Base-by-base conservation (phyloP, 441 rosid species). In the Gossypium aridum region DNA sequence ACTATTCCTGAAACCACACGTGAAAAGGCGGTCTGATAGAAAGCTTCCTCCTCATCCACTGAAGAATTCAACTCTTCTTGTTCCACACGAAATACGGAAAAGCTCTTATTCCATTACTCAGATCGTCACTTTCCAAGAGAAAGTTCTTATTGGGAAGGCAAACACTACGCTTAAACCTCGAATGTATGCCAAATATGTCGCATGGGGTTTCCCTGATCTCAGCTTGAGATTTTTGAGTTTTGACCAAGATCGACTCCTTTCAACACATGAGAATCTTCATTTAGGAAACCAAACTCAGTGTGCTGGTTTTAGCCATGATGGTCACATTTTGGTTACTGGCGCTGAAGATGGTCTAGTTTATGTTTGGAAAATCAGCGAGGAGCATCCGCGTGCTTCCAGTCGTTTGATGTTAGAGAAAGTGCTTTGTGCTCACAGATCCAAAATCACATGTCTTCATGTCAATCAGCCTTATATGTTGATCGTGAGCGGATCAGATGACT, bases 131-230 rank as follows among this genome's bases (percentile, higher is more conserved):
- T 79, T 81, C 80, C 86, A 93, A 65, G 99, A 97, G 71, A 97
- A 90, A 86, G 85, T 94, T 70, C 94, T 97, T 23, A 80, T 93
- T 71, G 90, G 93, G 0, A 91, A 97, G 79, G 73, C 81, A 45
- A 94, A 92, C 83, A 85, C 81, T 78, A 78, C 91, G 85, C 91
- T 97, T 70, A 93, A 97, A 82, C 99, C 99, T 43, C 90, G 90
- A 83, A 89, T 97, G 34, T 93, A 87, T 77, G 79, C 87, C 77
- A 97, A 94, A 78, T 94, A 93, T 77, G 87, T 97, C 7, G 85
- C 97, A 23, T 97, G 99, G 99, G 99, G 98, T 17, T 97, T 97
- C 74, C 97, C 99, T 1, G 99, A 97, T 77, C 90, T 91, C 73
- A 97, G 99, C 82, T 83, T 97, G 87, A 92, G 99, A 85, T 92